phyloP scores from a whole-genome alignment of 371 early-diverging fungal genomes.

The Umbelopsis sp. region DNA sequence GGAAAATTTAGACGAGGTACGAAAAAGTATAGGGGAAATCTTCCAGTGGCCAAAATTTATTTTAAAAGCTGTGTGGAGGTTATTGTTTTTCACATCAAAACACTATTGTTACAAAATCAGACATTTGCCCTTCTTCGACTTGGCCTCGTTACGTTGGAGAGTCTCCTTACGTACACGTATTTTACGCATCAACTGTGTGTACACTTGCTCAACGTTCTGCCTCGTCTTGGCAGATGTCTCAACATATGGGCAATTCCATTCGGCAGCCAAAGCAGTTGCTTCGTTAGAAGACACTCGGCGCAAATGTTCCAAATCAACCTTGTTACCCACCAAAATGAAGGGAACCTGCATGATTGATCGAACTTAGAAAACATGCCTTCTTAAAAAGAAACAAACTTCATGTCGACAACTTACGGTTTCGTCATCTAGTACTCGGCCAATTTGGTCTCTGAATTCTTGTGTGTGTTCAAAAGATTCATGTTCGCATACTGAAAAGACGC shows the following conservation, averaged over 20 bases:
- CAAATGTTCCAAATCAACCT: slow-evolving; percentile 73
- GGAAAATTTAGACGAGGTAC: background rate
- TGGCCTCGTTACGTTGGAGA: slow-evolving; percentile 44
- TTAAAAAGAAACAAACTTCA: background rate
- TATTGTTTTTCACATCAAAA: slow-evolving; percentile 22
- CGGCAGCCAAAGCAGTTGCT: slow-evolving; percentile 66
- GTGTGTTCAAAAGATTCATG: slow-evolving; percentile 80
- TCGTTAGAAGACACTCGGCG: slow-evolving; percentile 71
- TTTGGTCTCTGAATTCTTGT: slow-evolving; percentile 85
- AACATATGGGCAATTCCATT: slow-evolving; percentile 81
- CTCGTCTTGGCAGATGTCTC: slow-evolving; percentile 87
- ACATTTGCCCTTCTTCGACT: slow-evolving; percentile 56
- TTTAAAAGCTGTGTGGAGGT: background rate
- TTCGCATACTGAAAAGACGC: slow-evolving; percentile 83
- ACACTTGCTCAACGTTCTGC: slow-evolving; percentile 81
- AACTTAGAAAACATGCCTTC: slow-evolving; percentile 1
- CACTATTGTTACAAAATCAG: slow-evolving; percentile 39
- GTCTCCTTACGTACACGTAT: slow-evolving; percentile 64
- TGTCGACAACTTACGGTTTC: slow-evolving; percentile 52
- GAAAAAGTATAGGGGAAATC: background rate
- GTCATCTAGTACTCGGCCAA: slow-evolving; percentile 81
- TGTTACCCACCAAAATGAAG: slow-evolving; percentile 85
- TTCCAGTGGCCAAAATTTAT: slow-evolving; percentile 4
- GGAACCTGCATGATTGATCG: slow-evolving; percentile 58
- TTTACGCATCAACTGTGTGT: slow-evolving; percentile 69